phyloP scores from a whole-genome alignment of 2,329 filamentous ascomycete species.

The Neofusicoccum cordaticola region DNA sequence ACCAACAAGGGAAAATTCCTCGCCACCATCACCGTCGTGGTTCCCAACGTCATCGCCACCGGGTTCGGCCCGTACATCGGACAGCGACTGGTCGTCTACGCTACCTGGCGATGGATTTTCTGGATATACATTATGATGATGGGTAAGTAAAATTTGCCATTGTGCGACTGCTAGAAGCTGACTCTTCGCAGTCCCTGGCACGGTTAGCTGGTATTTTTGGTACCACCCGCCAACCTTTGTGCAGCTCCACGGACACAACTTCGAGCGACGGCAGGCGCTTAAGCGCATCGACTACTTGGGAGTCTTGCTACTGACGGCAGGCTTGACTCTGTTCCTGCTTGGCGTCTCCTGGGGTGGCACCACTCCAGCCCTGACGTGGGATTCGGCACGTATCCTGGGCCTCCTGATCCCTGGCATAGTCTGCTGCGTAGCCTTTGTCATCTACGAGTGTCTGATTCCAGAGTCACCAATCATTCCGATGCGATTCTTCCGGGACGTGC shows the following conservation, averaged over 20 bases:
- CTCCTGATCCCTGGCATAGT: slow-evolving; percentile 27
- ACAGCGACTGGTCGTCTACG: slow-evolving; percentile 41
- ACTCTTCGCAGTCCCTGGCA: slow-evolving; percentile 33
- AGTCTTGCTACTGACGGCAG: slow-evolving; percentile 44
- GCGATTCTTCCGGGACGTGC: slow-evolving; percentile 31
- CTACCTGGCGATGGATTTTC: slow-evolving; percentile 43
- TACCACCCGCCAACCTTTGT: slow-evolving; percentile 47
- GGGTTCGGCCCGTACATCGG: slow-evolving; percentile 48
- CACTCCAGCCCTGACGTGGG: slow-evolving; percentile 18
- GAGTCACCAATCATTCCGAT: slow-evolving; percentile 29
- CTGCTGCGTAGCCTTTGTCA: slow-evolving; percentile 21
- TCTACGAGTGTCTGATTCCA: slow-evolving; percentile 27
- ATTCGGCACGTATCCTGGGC: slow-evolving; percentile 23
- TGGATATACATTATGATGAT: slow-evolving; percentile 45
- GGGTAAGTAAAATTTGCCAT: slow-evolving; percentile 23
- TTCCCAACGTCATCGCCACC: slow-evolving; percentile 27
- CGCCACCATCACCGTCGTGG: slow-evolving; percentile 21
- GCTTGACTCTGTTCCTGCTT: slow-evolving; percentile 44
- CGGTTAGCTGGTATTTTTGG: slow-evolving; percentile 44
- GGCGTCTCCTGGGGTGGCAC: slow-evolving; percentile 46
- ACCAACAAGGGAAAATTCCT: slow-evolving; percentile 34
- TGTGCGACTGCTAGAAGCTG: slow-evolving; percentile 17
- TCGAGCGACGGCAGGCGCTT: slow-evolving; percentile 27
- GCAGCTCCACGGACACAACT: slow-evolving; percentile 36
- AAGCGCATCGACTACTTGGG: slow-evolving; percentile 44